Percentiles rank a stretch among this genome's conserved stretches.
These are phyloP conservation scores for Yamadazyma trypodendri DNA, from an alignment of 1,139 yeast genomes.

Conservation along the genomic window DNA sequence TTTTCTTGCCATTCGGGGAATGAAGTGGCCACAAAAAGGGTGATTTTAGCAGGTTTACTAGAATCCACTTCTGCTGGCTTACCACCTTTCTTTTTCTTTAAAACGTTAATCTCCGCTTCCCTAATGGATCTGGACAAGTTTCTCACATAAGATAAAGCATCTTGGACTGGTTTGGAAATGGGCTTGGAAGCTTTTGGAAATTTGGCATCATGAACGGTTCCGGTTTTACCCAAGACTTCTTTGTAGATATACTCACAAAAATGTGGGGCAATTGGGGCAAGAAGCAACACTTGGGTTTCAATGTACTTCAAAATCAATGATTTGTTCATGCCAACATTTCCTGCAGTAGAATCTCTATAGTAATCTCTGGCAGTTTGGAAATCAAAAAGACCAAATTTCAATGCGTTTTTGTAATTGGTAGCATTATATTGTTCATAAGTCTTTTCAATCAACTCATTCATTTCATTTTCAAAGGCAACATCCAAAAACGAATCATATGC, in stretches of 20 bases:
- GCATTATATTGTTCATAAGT: slow-evolving; percentile 66
- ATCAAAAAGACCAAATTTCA: slow-evolving; percentile 89
- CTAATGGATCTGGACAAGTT: slow-evolving; percentile 78
- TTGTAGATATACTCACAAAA: slow-evolving; percentile 87
- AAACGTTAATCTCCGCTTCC: slow-evolving; percentile 84
- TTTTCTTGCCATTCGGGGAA: slow-evolving; percentile 97
- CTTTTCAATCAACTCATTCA: slow-evolving; percentile 76
- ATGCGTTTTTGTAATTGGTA: slow-evolving; percentile 84
- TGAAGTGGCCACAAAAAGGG: slow-evolving; percentile 68
- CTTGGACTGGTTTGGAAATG: slow-evolving; percentile 57
- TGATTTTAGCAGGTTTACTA: slow-evolving; percentile 67
- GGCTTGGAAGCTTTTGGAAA: slow-evolving; percentile 79
- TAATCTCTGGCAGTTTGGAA: slow-evolving; percentile 94
- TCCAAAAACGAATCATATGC: slow-evolving; percentile 72
- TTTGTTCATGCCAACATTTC: slow-evolving; percentile 70
- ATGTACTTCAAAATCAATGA: slow-evolving; percentile 80
- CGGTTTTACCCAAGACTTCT: slow-evolving; percentile 64
- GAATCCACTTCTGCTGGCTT: slow-evolving; percentile 70
- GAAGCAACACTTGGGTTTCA: slow-evolving; percentile 77
- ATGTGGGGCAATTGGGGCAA: slow-evolving; percentile 95
- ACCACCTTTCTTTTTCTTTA: slow-evolving; percentile 91
- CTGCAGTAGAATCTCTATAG: slow-evolving; percentile 78
- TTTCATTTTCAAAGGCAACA: slow-evolving; percentile 87
- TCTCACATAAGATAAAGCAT: slow-evolving; percentile 78
- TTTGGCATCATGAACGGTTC: slow-evolving; percentile 66